Conservation (phyloP, 1,139 yeast species). For the Dujonia santamariae region DNA sequence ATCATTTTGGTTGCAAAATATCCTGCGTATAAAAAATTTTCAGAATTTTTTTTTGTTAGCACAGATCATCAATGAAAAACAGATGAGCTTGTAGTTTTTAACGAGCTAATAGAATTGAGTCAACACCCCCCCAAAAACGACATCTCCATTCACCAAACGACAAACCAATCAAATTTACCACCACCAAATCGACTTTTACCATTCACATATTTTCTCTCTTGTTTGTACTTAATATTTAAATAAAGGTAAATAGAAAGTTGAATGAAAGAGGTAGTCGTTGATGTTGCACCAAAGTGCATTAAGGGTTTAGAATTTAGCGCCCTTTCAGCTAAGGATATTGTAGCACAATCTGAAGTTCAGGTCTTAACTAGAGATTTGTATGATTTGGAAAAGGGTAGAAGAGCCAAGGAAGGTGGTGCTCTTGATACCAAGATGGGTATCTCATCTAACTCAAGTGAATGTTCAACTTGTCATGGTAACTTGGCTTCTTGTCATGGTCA, state of each 20-base stretch:
- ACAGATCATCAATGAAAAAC: background rate
- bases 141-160: background rate
- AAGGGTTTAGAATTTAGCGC: constrained; percentile 92
- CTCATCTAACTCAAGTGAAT: constrained; percentile 78
- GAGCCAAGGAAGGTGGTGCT: constrained; percentile 81
- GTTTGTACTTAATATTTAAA: no score
- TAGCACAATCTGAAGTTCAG: constrained; percentile 93
- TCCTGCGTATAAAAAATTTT: background rate
- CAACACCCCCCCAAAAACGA: background rate
- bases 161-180: no score
- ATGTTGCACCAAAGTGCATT: constrained; percentile 86
- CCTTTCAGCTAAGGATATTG: constrained; percentile 82
- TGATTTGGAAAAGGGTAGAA: constrained; percentile 80
- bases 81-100: background rate
- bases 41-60: background rate
- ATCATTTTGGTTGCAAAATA: constrained; percentile 4
- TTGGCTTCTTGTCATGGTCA: constrained; percentile 97
- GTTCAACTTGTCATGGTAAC: constrained; percentile 89
- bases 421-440: constrained; percentile 93
- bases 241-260: no score
- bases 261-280: constrained; percentile 76
- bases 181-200: no score
- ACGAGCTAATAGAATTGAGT: no score
- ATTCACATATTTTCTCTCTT: no score
- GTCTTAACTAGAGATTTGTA: constrained; percentile 88